Conservation (phyloP, 148 eudicot species). For the Chenopodium suecicum region DNA sequence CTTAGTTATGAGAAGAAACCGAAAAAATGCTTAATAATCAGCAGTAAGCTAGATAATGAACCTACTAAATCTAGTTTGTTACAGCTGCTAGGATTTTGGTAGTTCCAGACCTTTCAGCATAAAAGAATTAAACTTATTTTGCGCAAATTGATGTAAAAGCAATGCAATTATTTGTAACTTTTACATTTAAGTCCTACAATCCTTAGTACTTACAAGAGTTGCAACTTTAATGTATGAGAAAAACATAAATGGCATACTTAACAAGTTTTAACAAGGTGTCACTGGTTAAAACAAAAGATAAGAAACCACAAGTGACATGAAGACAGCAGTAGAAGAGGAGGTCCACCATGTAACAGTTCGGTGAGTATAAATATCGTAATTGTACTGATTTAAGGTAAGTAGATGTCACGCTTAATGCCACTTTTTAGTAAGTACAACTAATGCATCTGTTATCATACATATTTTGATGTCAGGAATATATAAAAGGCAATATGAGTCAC, state of each 20-base stretch:
- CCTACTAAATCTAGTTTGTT: too few relatives aligned
- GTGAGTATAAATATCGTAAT: neutral
- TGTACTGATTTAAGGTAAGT: neutral
- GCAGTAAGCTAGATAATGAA: too few relatives aligned
- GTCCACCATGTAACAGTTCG: neutral
- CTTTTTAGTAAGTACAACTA: neutral
- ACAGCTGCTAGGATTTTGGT: too few relatives aligned
- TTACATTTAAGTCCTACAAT: too few relatives aligned
- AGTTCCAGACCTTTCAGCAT: too few relatives aligned
- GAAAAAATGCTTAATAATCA: too few relatives aligned
- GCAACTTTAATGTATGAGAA: too few relatives aligned
- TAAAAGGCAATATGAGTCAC: neutral
- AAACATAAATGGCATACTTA: neutral
- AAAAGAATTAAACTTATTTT: too few relatives aligned
- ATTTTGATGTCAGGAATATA: neutral
- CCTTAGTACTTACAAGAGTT: too few relatives aligned
- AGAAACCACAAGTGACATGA: slow-evolving; percentile 5
- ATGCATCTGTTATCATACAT: neutral
- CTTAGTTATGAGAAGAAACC: too few relatives aligned
- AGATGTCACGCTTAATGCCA: neutral
- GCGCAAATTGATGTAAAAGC: too few relatives aligned
- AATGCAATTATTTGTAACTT: too few relatives aligned
- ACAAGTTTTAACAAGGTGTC: neutral
- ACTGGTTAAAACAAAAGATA: neutral
- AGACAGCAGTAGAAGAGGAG: neutral